These are phyloP conservation scores for Tubosaeta brunneosetosa DNA, from an alignment of 768 basidiomycete species.

Conservation along the genomic window DNA sequence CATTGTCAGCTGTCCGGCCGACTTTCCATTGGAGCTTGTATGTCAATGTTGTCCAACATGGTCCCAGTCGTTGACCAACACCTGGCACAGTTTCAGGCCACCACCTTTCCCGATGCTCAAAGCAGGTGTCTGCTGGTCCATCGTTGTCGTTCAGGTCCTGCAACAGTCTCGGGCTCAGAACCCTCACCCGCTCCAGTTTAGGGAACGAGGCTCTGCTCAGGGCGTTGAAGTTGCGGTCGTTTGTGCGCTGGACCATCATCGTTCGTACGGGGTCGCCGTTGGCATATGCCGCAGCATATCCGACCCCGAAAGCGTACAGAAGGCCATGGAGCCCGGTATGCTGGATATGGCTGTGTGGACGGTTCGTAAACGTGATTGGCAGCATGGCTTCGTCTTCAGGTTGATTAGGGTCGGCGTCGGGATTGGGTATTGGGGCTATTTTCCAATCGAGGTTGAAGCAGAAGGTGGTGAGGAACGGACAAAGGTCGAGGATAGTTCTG, in stretches of 20 bases:
- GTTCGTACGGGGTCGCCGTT: conserved; percentile 41
- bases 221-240: conserved; percentile 62
- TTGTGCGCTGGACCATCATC: conserved; percentile 46
- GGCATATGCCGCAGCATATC: conserved; percentile 42
- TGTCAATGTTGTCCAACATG: conserved; percentile 8
- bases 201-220: conserved; percentile 54
- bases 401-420: conserved; percentile 13
- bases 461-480: conserved; percentile 58
- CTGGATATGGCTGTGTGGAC: conserved; percentile 53
- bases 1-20: conserved; percentile 38
- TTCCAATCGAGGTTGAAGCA: conserved; percentile 78
- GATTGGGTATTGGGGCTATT: conserved; percentile 25
- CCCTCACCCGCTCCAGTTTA: conserved; percentile 52
- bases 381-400: conserved; percentile 30
- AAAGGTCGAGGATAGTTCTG: conserved; percentile 54
- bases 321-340: conserved; percentile 69
- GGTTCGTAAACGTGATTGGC: conserved; percentile 38
- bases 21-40: conserved; percentile 43
- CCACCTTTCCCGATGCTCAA: conserved; percentile 66
- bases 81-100: conserved; percentile 71
- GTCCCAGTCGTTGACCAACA: background rate
- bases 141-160: conserved; percentile 51
- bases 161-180: conserved; percentile 52
- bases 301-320: conserved; percentile 64
- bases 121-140: conserved; percentile 41